Conservation (phyloP, 805 yeast species). For the Pichia insulana region DNA sequence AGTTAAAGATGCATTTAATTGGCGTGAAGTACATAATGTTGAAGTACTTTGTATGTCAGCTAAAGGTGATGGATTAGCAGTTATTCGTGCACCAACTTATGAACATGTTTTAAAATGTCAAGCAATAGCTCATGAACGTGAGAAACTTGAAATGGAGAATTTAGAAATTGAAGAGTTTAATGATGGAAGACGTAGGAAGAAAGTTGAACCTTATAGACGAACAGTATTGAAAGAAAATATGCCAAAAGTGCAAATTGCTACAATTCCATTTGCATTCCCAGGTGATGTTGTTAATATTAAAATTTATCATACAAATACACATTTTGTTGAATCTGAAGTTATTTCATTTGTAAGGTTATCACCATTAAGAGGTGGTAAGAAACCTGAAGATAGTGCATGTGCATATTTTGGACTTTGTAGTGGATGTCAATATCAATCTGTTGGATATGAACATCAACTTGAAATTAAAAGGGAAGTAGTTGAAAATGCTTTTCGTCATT, state of each 20-base stretch:
- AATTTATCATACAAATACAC: constrained; percentile 71
- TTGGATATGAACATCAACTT: constrained; percentile 67
- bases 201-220: constrained; percentile 10
- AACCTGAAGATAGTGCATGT: constrained; percentile 41
- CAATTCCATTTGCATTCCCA: constrained; percentile 82
- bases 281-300: constrained; percentile 70
- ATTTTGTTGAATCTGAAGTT: constrained; percentile 68
- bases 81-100: constrained; percentile 50
- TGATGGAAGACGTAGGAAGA: constrained; percentile 7
- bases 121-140: constrained; percentile 8
- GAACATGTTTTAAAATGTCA: constrained; percentile 17
- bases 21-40: constrained; percentile 52
- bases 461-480: constrained; percentile 66
- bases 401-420: constrained; percentile 87
- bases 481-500: constrained; percentile 68
- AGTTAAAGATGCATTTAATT: constrained; percentile 37
- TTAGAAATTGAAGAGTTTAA: constrained; percentile 4
- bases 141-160: constrained; percentile 2
- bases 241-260: constrained; percentile 44
- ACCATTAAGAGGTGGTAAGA: constrained; percentile 3
- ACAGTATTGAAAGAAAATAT: constrained; percentile 6
- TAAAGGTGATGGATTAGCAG: constrained; percentile 81
- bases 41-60: constrained; percentile 53
- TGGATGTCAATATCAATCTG: constrained; percentile 88
- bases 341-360: constrained; percentile 35